Conservation (phyloP, 257 asterid species). For the Solanum stenotomum region DNA sequence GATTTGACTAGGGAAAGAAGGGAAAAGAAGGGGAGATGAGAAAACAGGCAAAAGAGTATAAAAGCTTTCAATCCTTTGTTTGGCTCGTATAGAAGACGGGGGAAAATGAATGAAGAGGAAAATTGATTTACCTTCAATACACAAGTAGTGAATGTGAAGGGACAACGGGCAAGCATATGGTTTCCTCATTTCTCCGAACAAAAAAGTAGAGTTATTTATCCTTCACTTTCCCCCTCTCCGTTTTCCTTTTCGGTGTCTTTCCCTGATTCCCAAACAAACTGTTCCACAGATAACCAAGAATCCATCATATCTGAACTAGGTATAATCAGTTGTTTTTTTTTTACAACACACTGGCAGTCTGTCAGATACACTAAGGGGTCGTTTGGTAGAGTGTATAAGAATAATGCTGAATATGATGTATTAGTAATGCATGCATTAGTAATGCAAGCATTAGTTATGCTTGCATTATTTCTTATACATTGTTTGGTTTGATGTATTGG, state of each 20-base stretch:
- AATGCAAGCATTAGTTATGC: too few species aligned
- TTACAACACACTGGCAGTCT: not conserved
- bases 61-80: not conserved
- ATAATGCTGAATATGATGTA: too few species aligned
- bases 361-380: not conserved
- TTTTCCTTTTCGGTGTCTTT: not conserved
- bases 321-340: not conserved
- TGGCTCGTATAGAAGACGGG: not conserved
- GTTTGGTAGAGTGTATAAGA: too few species aligned
- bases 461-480: too few species aligned
- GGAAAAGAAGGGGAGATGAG: not conserved
- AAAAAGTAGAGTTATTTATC: not conserved
- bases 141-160: not conserved
- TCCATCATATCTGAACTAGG: not conserved
- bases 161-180: not conserved
- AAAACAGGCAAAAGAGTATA: not conserved
- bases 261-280: not conserved
- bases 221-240: not conserved
- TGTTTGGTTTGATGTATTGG: too few species aligned
- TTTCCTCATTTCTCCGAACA: not conserved
- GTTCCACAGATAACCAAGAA: not conserved
- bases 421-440: too few species aligned
- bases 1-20: not conserved
- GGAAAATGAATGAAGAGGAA: not conserved
- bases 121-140: not conserved